Conservation (phyloP, 169 alveolate species). For the Blepharisma undulans region DNA sequence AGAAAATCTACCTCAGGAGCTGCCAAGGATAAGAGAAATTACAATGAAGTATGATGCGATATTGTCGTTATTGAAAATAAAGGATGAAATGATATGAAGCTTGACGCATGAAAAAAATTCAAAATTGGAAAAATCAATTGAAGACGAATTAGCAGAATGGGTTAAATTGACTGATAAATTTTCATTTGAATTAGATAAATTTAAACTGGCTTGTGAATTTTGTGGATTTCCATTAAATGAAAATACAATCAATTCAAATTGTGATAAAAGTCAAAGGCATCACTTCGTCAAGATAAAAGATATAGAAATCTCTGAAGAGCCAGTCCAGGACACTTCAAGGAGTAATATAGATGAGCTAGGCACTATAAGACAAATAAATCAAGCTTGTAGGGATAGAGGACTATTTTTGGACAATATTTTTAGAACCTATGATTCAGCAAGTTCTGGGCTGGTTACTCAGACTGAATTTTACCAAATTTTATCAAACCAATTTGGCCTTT, state of each 20-base stretch:
- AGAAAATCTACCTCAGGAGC: background rate
- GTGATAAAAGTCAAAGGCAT: background rate
- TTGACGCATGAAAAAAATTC: background rate
- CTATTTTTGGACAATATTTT: background rate
- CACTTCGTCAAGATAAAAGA: background rate
- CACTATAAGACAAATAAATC: background rate
- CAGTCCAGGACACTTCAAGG: background rate
- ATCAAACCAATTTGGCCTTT: background rate
- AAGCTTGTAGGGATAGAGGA: background rate
- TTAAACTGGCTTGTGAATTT: background rate
- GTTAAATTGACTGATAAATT: background rate
- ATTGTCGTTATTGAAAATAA: background rate
- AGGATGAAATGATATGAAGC: slow-evolving; percentile 17
- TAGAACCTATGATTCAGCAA: background rate
- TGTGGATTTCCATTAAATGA: background rate
- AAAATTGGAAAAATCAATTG: background rate
- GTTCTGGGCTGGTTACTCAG: background rate
- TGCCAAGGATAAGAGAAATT: background rate
- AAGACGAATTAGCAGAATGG: background rate
- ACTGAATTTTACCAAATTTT: background rate
- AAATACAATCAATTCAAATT: background rate
- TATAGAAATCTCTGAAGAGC: background rate
- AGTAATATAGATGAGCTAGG: background rate
- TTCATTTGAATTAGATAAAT: background rate
- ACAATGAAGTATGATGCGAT: background rate